These are phyloP conservation scores for Nakaseomyces uthaithaninus DNA, from an alignment of 1,139 yeast species.

Conservation along the genomic window DNA sequence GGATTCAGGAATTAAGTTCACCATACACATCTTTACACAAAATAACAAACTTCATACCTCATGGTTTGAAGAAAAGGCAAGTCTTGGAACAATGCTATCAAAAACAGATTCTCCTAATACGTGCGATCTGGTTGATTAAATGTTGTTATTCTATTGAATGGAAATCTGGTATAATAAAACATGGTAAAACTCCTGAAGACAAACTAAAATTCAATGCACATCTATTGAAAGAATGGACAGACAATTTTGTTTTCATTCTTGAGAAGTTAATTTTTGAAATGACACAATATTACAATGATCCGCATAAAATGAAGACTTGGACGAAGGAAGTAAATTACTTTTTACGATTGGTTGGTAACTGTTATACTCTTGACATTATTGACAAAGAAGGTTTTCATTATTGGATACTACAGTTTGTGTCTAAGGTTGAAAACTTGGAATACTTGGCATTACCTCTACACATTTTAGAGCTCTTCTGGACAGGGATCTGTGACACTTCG, in stretches of 20 bases:
- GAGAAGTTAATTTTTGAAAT: conserved; percentile 29
- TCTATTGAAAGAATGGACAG: conserved; percentile 87
- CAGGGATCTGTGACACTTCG: conserved; percentile 36
- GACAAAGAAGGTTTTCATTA: conserved; percentile 55
- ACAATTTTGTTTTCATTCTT: conserved; percentile 24
- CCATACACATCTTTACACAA: conserved; percentile 55
- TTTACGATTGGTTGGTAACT: conserved; percentile 49
- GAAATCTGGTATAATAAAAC: conserved; percentile 54
- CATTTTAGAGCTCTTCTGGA: conserved; percentile 64
- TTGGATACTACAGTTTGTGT: conserved; percentile 53
- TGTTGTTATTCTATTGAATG: conserved; percentile 82
- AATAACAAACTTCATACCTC: conserved; percentile 78
- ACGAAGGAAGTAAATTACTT: conserved; percentile 50
- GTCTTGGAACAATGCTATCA: conserved; percentile 64
- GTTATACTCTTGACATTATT: conserved; percentile 60
- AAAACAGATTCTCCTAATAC: conserved; percentile 57
- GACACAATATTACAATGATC: conserved; percentile 27
- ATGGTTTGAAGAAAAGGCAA: conserved; percentile 70
- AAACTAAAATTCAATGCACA: conserved; percentile 39
- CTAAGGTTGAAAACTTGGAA: conserved; percentile 38
- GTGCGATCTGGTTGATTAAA: conserved; percentile 87
- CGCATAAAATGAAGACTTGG: conserved; percentile 36
- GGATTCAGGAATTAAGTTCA: conserved; percentile 76
- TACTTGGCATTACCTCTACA: conserved; percentile 48
- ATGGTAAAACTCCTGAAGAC: conserved; percentile 18